Conservation (phyloP, 345 rosid species). For the Eucalyptus rudis region DNA sequence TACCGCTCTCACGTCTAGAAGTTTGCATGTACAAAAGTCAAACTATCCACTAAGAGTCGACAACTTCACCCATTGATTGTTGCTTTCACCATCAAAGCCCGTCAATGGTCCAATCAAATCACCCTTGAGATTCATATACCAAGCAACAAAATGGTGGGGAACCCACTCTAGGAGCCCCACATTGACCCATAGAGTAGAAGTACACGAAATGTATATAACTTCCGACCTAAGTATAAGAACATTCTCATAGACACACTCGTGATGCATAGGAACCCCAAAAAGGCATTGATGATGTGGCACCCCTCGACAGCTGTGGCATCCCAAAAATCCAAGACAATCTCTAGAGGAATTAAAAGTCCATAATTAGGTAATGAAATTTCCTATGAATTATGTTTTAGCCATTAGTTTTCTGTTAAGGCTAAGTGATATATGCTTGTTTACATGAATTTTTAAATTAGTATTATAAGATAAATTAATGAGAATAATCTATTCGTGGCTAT, state of each 20-base stretch:
- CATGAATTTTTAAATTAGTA: too few relatives aligned
- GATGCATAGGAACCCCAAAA: neutral
- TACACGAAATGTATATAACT: neutral
- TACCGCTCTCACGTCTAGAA: fast-evolving
- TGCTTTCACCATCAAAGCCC: neutral
- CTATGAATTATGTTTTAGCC: too few relatives aligned
- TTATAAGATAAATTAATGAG: too few relatives aligned
- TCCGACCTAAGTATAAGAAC: neutral
- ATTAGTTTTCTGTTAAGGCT: too few relatives aligned
- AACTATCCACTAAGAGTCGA: neutral
- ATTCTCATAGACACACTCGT: neutral
- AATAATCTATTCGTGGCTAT: too few relatives aligned
- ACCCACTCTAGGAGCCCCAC: neutral
- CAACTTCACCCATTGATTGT: neutral
- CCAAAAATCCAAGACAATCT: too few relatives aligned
- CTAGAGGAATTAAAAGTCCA: too few relatives aligned
- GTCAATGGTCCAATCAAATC: neutral
- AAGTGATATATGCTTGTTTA: too few relatives aligned
- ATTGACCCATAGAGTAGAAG: neutral
- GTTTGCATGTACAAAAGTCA: neutral
- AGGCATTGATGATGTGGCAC: neutral
- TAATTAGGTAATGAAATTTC: too few relatives aligned
- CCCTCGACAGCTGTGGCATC: too few relatives aligned
- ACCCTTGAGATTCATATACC: neutral
- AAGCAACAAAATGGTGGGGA: neutral